These are phyloP conservation scores for Naegleria fowleri DNA, from an alignment of 208 protist species.

Conservation along the genomic window DNA sequence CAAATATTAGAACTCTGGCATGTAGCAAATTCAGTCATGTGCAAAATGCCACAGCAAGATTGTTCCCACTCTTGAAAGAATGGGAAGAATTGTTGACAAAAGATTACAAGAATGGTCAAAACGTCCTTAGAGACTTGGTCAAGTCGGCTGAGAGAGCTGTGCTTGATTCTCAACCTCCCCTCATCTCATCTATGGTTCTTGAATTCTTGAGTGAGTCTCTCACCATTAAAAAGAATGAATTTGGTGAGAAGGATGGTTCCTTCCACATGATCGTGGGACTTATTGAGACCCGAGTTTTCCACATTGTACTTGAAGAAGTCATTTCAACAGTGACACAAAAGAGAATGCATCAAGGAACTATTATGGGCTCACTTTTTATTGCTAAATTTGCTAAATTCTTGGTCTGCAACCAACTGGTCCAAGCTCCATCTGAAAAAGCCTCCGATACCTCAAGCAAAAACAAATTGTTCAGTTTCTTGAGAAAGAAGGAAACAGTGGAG, in stretches of 20 bases:
- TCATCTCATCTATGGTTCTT: not conserved
- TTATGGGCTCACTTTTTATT: not conserved
- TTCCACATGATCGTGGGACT: not conserved
- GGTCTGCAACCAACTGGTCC: not conserved
- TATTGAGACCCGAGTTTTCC: not conserved
- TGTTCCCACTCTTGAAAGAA: not conserved
- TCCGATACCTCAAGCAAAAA: not conserved
- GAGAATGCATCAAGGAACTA: slow-evolving; percentile 27
- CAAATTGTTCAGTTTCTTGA: not conserved
- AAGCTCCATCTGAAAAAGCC: not conserved
- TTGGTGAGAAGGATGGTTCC: not conserved
- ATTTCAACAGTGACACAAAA: not conserved
- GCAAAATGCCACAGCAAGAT: not conserved
- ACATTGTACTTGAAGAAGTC: not conserved
- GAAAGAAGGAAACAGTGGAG: not conserved
- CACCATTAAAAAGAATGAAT: not conserved
- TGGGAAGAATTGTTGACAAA: not conserved
- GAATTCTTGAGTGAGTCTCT: not conserved
- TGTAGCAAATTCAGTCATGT: not conserved
- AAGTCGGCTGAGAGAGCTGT: not conserved
- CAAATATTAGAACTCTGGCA: not conserved
- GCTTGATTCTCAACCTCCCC: not conserved
- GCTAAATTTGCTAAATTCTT: slow-evolving; percentile 14
- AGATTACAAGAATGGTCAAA: not conserved
- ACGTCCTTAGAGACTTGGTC: not conserved